Evolutionary conservation across 2,329 filamentous ascomycete genomes (phyloP).

Genomic region (Trichoderma sp.): DNA sequence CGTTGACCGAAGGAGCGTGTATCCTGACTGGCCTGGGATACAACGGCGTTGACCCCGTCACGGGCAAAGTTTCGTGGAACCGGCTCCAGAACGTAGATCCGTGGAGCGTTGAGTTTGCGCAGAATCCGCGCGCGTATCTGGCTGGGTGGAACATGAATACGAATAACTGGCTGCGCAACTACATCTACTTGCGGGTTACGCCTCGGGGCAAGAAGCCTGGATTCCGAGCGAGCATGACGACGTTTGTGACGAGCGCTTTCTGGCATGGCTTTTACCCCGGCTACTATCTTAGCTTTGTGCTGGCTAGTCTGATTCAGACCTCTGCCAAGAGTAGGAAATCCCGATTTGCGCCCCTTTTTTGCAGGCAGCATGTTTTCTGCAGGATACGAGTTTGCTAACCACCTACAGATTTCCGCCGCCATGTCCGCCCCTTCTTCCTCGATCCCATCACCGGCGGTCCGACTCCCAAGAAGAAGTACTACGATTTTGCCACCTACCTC

Average conservation of each 20-base stretch:
- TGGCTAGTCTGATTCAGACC: slow-evolving; percentile 90
- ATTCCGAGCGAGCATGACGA: slow-evolving; percentile 91
- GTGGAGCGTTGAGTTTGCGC: slow-evolving; percentile 81
- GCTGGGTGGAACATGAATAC: slow-evolving; percentile 99
- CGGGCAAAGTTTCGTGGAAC: slow-evolving; percentile 85
- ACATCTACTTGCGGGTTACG: slow-evolving; percentile 92
- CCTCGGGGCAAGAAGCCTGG: slow-evolving; percentile 95
- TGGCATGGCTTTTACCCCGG: slow-evolving; percentile 99
- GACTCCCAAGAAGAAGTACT: slow-evolving; percentile 76
- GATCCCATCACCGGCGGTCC: slow-evolving; percentile 72
- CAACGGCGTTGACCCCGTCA: slow-evolving; percentile 84
- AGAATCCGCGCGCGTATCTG: slow-evolving; percentile 91
- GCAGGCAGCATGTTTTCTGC: too few species aligned
- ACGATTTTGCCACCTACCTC: slow-evolving; percentile 77
- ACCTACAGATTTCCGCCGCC: slow-evolving; percentile 77
- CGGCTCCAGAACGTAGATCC: slow-evolving; percentile 88
- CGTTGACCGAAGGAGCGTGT: slow-evolving; percentile 88
- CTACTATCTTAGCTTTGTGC: slow-evolving; percentile 88
- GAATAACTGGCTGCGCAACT: slow-evolving; percentile 94
- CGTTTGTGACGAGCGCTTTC: slow-evolving; percentile 90
- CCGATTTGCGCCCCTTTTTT: slow-evolving; percentile 31
- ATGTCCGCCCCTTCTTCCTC: slow-evolving; percentile 91
- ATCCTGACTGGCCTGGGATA: slow-evolving; percentile 93
- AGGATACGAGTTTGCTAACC: neutral
- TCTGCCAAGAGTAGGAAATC: slow-evolving; percentile 79